Evolutionary conservation across 176 grass and related monocot species (phyloP).

Genomic region (Rhynchospora breviuscula): DNA sequence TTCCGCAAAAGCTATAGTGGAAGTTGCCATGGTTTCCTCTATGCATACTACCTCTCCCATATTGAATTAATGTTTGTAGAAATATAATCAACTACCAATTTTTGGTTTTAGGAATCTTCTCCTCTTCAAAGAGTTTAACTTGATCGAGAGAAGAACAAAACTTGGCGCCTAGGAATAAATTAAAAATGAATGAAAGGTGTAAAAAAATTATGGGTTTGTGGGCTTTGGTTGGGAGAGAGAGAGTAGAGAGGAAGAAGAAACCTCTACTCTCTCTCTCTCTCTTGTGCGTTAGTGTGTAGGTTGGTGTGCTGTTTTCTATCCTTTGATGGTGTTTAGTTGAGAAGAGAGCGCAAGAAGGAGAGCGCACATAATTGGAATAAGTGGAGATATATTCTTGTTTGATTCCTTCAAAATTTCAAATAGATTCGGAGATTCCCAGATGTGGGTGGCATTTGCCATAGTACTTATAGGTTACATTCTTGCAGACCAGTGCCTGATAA

Average conservation of each 20-base stretch:
- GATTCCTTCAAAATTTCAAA: slow-evolving; percentile 36
- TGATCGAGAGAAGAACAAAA: not conserved
- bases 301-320: not conserved
- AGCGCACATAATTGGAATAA: not conserved
- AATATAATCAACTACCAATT: not conserved
- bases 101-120: not conserved
- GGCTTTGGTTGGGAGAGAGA: slow-evolving; percentile 19
- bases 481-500: not conserved
- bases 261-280: slow-evolving; percentile 19
- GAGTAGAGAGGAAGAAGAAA: slow-evolving; percentile 20
- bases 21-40: slow-evolving; percentile 34
- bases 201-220: slow-evolving; percentile 6
- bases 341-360: not conserved
- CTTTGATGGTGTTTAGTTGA: slow-evolving; percentile 32
- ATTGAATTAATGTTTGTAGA: not conserved
- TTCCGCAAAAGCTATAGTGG: not conserved
- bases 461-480: not conserved
- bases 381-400: slow-evolving; percentile 43
- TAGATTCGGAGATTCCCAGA: slow-evolving; percentile 46
- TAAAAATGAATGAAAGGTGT: slow-evolving; percentile 6
- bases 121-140: slow-evolving; percentile 3
- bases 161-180: slow-evolving; percentile 9
- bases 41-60: slow-evolving; percentile 28
- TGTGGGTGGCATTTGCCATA: not conserved
- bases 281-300: not conserved